A percentile compares a stretch with the other conserved stretches of the same genome.
These are phyloP conservation scores for Annulohypoxylon nitens DNA, from an alignment of 495 filamentous ascomycete species.

Conservation along the genomic window DNA sequence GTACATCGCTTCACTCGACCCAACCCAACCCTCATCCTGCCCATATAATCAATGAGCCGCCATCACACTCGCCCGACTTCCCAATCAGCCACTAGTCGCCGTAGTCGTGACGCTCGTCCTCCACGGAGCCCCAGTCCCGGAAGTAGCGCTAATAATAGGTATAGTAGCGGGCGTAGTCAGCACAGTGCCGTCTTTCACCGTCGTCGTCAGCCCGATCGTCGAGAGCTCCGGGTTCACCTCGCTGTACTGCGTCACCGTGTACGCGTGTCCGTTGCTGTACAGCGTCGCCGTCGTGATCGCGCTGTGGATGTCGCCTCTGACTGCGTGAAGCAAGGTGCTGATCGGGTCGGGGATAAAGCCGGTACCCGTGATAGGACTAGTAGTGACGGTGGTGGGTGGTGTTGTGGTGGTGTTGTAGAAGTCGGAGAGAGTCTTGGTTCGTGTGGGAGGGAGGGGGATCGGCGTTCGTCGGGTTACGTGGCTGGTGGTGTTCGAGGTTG, in stretches of 20 bases:
- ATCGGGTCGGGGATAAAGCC: neutral
- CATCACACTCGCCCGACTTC: neutral
- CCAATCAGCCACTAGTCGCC: neutral
- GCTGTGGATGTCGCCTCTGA: conserved; percentile 5
- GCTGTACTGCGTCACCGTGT: conserved; percentile 14
- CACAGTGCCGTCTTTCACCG: neutral
- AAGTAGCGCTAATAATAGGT: neutral
- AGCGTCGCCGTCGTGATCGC: neutral
- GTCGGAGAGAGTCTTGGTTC: neutral
- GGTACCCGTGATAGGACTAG: neutral
- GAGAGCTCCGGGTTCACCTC: conserved; percentile 7
- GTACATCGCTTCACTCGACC: too few relatives aligned
- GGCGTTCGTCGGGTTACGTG: neutral
- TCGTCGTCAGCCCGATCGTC: neutral
- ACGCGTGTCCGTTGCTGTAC: neutral
- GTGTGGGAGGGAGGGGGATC: neutral
- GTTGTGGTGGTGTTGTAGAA: neutral
- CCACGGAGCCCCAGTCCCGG: neutral
- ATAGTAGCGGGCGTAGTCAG: neutral
- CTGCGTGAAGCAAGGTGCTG: neutral
- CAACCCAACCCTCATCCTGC: too few relatives aligned
- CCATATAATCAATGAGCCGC: neutral
- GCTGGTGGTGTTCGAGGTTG: neutral
- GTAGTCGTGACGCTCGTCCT: neutral
- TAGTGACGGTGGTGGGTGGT: neutral